These are phyloP conservation scores for Endoconidiophora laricicola DNA, from an alignment of 2,329 filamentous ascomycete genomes.

Conservation along the genomic window DNA sequence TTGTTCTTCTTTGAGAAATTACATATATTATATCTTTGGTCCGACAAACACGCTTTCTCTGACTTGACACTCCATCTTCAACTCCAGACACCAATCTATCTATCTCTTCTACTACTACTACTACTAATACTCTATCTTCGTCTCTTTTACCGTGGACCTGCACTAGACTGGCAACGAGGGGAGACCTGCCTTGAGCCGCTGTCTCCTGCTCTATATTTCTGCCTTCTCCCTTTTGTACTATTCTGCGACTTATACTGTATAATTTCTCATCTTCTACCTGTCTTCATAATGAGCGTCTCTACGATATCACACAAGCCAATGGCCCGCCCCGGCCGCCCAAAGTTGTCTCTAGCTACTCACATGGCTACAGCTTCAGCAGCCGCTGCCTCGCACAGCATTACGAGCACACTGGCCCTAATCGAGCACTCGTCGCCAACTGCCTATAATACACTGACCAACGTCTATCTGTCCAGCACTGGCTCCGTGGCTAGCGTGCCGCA, in stretches of 20 bases:
- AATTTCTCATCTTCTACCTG: not conserved
- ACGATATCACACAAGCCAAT: conserved; percentile 5
- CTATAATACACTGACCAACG: conserved; percentile 50
- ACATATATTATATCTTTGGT: no score
- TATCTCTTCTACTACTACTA: no score
- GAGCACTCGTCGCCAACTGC: conserved; percentile 44
- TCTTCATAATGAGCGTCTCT: conserved; percentile 7
- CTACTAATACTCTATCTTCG: no score
- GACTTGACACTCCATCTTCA: no score
- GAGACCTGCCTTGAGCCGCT: no score
- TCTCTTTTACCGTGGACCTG: no score
- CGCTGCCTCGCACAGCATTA: conserved; percentile 18
- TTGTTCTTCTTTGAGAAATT: no score
- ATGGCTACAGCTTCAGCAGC: conserved; percentile 16
- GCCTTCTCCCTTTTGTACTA: not conserved
- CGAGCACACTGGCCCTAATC: conserved; percentile 25
- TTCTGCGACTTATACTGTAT: not conserved
- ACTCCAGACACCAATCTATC: no score
- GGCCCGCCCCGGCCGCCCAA: conserved; percentile 6
- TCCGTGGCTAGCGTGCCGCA: conserved; percentile 18
- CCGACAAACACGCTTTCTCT: no score
- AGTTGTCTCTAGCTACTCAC: conserved; percentile 28
- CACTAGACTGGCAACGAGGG: no score
- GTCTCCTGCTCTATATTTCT: not conserved
- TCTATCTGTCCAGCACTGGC: conserved; percentile 26